phyloP scores from a whole-genome alignment of 2,329 filamentous ascomycete genomes.

The Monosporascus sp. region DNA sequence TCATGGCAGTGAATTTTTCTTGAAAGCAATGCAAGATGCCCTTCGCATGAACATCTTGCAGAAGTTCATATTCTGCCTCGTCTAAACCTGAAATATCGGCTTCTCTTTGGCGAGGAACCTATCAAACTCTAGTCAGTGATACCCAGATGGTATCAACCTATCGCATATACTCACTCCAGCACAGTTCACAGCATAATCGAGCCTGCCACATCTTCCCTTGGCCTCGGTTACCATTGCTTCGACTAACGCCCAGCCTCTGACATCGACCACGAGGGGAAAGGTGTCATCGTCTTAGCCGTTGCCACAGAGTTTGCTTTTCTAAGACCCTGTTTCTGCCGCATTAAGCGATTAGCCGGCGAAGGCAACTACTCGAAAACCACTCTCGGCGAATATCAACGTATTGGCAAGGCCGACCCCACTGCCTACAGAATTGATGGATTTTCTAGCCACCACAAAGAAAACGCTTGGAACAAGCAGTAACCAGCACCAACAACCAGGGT shows the following conservation, averaged over 20 bases:
- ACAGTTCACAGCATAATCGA: slow-evolving; percentile 6
- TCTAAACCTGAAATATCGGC: slow-evolving; percentile 3
- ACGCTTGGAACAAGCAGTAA: slow-evolving; percentile 1
- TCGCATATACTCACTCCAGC: slow-evolving; percentile 1
- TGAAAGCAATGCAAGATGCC: slow-evolving; percentile 14
- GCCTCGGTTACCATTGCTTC: slow-evolving; percentile 4
- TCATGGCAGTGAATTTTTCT: slow-evolving; percentile 14
- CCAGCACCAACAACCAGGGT: slow-evolving; percentile 8
- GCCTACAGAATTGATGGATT: slow-evolving; percentile 1
- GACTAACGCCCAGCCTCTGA: slow-evolving; percentile 8
- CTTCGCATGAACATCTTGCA: slow-evolving; percentile 15
- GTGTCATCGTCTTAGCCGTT: slow-evolving; percentile 6
- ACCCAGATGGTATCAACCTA: neutral
- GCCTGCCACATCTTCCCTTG: neutral
- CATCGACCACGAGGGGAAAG: slow-evolving; percentile 9
- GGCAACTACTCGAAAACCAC: slow-evolving; percentile 10
- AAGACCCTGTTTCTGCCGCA: slow-evolving; percentile 4
- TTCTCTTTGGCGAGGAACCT: slow-evolving; percentile 4
- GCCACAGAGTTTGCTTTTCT: slow-evolving; percentile 8
- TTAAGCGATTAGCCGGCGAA: slow-evolving; percentile 10
- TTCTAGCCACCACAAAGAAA: no score
- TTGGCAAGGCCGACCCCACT: slow-evolving; percentile 13
- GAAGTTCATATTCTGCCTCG: slow-evolving; percentile 11
- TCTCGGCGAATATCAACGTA: slow-evolving; percentile 11
- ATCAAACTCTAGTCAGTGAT: neutral